Conservation (phyloP, 2,329 filamentous ascomycete species). For the Colletotrichum tanaceti region DNA sequence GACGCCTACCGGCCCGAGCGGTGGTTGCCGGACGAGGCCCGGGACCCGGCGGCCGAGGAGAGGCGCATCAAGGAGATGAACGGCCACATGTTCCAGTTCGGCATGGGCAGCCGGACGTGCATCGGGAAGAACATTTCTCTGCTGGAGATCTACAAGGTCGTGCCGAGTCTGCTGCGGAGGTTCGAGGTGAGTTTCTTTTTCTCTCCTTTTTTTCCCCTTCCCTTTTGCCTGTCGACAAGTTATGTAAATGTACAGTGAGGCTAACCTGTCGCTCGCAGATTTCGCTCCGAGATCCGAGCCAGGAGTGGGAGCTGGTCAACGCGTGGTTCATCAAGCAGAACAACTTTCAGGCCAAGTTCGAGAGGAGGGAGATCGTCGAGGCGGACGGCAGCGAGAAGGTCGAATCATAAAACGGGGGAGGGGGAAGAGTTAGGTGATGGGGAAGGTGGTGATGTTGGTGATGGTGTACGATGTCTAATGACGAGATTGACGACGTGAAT, state of each 20-base stretch:
- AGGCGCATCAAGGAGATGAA: conserved; percentile 74
- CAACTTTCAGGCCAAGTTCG: conserved; percentile 63
- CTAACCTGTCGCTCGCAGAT: too few species aligned
- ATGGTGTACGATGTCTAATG: conserved; percentile 6
- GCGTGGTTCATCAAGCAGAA: conserved; percentile 73
- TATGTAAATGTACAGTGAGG: too few species aligned
- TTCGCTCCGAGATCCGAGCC: conserved; percentile 62
- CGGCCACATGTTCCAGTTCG: conserved; percentile 78
- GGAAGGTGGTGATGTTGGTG: not conserved
- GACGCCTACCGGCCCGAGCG: conserved; percentile 76
- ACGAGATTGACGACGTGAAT: conserved; percentile 15
- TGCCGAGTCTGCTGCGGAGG: conserved; percentile 69
- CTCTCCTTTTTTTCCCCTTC: too few species aligned
- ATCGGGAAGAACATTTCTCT: conserved; percentile 75
- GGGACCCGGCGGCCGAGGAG: conserved; percentile 55
- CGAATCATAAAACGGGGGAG: not conserved
- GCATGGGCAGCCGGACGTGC: conserved; percentile 76
- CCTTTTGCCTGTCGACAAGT: too few species aligned
- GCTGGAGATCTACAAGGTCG: conserved; percentile 72
- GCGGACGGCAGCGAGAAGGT: conserved; percentile 42
- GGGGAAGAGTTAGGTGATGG: too few species aligned
- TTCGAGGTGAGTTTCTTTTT: conserved; percentile 65
- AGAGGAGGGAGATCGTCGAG: conserved; percentile 56
- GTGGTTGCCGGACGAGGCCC: conserved; percentile 64
- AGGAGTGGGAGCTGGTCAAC: conserved; percentile 70